Evolutionary conservation across 228 moss, liverwort and hornwort genomes (phyloP).

Genomic region (Sphagnum magellanicum): DNA sequence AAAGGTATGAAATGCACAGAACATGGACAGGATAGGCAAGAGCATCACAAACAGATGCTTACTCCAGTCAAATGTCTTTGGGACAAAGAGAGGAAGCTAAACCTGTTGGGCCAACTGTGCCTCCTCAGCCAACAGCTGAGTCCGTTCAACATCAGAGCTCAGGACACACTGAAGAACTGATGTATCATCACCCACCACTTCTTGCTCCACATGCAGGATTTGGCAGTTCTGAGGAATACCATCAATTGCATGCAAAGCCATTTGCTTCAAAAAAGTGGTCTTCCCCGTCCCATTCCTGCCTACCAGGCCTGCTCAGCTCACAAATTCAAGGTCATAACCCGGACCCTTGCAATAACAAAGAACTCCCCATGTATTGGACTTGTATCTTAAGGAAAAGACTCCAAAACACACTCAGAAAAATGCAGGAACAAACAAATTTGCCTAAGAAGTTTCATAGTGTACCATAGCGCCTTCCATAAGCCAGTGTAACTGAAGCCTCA

Average conservation of each 20-base stretch:
- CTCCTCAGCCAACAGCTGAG: constrained; percentile 86
- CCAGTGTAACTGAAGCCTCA: constrained; percentile 89
- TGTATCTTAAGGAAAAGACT: too few relatives aligned
- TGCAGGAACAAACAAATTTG: too few relatives aligned
- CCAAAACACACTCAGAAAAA: too few relatives aligned
- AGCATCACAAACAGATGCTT: too few relatives aligned
- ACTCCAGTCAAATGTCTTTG: too few relatives aligned
- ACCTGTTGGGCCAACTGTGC: constrained; percentile 76
- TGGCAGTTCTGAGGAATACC: constrained; percentile 97
- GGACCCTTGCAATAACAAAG: too few relatives aligned
- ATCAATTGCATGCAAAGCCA: constrained; percentile 94
- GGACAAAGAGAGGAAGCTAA: constrained; percentile 5
- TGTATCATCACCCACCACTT: constrained; percentile 93
- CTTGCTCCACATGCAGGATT: constrained; percentile 97
- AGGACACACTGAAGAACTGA: constrained; percentile 92
- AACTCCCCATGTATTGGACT: too few relatives aligned
- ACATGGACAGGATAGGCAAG: too few relatives aligned
- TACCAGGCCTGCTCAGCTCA: constrained; percentile 58
- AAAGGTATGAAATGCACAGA: neutral
- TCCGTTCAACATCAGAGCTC: constrained; percentile 87
- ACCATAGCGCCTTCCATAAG: constrained; percentile 99
- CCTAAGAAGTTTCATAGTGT: too few relatives aligned
- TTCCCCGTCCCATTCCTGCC: constrained; percentile 99
- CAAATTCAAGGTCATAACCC: neutral
- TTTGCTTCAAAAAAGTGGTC: constrained; percentile 91